Evolutionary conservation across 805 yeast genomes (phyloP).

Genomic region (Yarrowia sp.): DNA sequence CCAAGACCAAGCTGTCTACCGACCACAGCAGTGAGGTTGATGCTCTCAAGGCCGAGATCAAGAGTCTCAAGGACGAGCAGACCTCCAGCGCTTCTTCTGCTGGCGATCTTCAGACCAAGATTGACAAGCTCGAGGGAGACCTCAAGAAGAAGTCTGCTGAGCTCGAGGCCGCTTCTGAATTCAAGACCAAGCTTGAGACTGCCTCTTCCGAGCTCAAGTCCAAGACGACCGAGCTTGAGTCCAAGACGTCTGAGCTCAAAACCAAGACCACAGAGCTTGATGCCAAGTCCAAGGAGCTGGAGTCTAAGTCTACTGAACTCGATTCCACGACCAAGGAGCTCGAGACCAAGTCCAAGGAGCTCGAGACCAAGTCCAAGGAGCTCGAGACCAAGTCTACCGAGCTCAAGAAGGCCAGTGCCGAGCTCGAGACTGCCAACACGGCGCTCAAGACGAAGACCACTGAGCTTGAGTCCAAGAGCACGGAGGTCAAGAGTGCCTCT

Average conservation of each 20-base stretch:
- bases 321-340: background rate
- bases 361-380: background rate
- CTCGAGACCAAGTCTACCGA: too few relatives aligned
- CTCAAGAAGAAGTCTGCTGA: too few relatives aligned
- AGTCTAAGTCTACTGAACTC: background rate
- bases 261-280: background rate
- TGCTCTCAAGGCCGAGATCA: background rate
- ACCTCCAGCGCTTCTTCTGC: too few relatives aligned
- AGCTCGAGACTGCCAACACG: background rate
- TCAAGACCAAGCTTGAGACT: background rate
- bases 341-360: background rate
- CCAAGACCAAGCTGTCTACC: background rate
- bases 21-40: background rate
- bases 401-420: background rate
- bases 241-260: background rate
- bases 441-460: background rate
- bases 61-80: too few relatives aligned
- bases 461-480: conserved; percentile 2
- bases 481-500: background rate
- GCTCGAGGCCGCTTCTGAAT: background rate
- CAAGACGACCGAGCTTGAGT: background rate
- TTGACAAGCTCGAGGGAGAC: too few relatives aligned
- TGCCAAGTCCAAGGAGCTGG: background rate
- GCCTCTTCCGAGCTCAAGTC: background rate
- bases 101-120: too few relatives aligned